Conservation (phyloP, 495 filamentous ascomycete species). For the Pyrenula massariospora region DNA sequence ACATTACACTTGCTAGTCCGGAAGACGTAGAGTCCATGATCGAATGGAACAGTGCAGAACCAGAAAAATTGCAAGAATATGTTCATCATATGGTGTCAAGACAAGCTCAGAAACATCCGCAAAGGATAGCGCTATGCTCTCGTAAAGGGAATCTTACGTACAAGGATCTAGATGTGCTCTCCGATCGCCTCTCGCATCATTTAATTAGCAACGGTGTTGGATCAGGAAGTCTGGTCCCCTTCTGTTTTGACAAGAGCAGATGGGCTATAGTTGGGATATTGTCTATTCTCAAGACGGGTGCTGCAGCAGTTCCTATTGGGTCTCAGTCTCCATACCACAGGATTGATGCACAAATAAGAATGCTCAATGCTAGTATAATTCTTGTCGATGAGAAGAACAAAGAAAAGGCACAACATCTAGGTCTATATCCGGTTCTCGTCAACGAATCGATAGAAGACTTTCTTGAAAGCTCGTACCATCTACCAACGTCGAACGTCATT, state of each 20-base stretch:
- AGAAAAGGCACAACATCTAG: neutral
- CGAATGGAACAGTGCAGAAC: constrained; percentile 20
- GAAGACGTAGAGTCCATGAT: constrained; percentile 21
- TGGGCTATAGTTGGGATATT: constrained; percentile 42
- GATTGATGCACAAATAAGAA: constrained; percentile 28
- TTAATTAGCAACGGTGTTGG: constrained; percentile 33
- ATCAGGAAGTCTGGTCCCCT: constrained; percentile 36
- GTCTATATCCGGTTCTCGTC: neutral
- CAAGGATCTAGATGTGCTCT: constrained; percentile 16
- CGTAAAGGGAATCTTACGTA: constrained; percentile 35
- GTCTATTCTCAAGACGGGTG: constrained; percentile 43
- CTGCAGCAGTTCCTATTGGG: constrained; percentile 47
- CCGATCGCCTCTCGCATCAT: constrained; percentile 22
- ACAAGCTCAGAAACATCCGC: constrained; percentile 17
- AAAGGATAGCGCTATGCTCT: constrained; percentile 23
- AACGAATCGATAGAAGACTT: constrained; percentile 20
- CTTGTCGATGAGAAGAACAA: constrained; percentile 9
- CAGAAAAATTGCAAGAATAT: constrained; percentile 5
- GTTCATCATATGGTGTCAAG: constrained; percentile 18
- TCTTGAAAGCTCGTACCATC: constrained; percentile 4
- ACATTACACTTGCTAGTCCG: constrained; percentile 22
- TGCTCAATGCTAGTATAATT: constrained; percentile 22
- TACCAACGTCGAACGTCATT: constrained; percentile 14
- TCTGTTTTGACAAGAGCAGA: constrained; percentile 45
- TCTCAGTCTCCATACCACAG: constrained; percentile 38